phyloP scores from a whole-genome alignment of 2,329 filamentous ascomycete species.

The Penicillium sp. region DNA sequence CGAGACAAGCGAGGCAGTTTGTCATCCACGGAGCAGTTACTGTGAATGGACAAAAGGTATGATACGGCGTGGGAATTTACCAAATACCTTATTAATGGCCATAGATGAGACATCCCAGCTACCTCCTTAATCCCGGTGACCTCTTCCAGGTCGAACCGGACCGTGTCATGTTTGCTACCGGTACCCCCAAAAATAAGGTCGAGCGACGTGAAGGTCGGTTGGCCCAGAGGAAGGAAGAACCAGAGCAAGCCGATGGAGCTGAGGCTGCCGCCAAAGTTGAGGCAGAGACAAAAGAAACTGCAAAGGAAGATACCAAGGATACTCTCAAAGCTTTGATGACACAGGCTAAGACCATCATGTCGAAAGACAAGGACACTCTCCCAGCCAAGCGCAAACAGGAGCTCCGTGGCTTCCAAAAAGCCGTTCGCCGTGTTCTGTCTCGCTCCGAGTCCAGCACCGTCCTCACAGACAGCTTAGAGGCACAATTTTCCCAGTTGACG shows the following conservation, averaged over 20 bases:
- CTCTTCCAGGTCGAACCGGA: conserved; percentile 96
- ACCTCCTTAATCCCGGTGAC: conserved; percentile 93
- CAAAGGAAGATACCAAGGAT: conserved; percentile 41
- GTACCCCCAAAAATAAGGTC: conserved; percentile 61
- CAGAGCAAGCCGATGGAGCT: conserved; percentile 29
- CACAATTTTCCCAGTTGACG: conserved; percentile 55
- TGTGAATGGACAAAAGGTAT: conserved; percentile 93
- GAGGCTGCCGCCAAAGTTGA: conserved; percentile 26
- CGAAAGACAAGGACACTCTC: conserved; percentile 52
- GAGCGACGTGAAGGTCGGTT: conserved; percentile 42
- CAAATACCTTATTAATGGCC: conserved; percentile 2
- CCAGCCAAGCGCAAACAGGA: conserved; percentile 72
- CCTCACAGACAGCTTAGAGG: conserved; percentile 51
- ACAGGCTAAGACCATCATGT: conserved; percentile 61
- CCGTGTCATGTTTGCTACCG: conserved; percentile 83
- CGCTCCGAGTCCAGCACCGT: conserved; percentile 50
- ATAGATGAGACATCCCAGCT: conserved; percentile 88
- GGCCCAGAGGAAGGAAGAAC: conserved; percentile 26
- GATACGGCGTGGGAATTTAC: background rate
- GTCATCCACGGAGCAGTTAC: conserved; percentile 89
- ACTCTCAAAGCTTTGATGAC: conserved; percentile 56
- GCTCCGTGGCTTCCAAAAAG: conserved; percentile 68
- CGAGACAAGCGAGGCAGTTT: conserved; percentile 89
- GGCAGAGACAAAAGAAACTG: conserved; percentile 25
- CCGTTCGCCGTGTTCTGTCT: conserved; percentile 63